Conservation (phyloP, 1,284 basidiomycete species). For the Fomitopsis schrenkii region DNA sequence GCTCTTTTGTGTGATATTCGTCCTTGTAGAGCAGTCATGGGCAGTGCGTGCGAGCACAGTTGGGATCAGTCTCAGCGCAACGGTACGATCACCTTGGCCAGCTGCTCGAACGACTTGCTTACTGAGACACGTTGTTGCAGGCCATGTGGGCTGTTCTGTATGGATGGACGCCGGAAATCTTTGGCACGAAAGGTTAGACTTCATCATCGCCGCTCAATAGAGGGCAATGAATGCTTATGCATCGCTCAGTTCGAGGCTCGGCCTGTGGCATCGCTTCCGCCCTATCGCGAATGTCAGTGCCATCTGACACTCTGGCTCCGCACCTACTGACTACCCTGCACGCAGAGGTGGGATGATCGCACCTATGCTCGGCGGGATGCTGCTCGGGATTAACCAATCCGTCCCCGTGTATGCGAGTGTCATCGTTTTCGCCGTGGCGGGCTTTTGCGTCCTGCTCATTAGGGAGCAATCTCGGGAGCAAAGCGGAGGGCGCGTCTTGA, state of each 20-base stretch:
- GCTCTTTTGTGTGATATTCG: constrained; percentile 75
- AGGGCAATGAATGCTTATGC: neutral
- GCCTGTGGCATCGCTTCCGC: constrained; percentile 91
- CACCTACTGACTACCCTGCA: neutral
- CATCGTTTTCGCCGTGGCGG: constrained; percentile 65
- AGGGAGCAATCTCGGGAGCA: constrained; percentile 30
- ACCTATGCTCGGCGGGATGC: constrained; percentile 79
- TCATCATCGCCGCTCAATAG: constrained; percentile 8
- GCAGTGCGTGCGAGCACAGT: constrained; percentile 77
- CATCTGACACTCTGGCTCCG: constrained; percentile 3
- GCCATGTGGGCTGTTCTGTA: constrained; percentile 92
- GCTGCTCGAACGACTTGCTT: neutral
- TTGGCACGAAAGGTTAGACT: constrained; percentile 64
- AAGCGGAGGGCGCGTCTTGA: constrained; percentile 15
- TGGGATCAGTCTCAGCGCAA: constrained; percentile 78
- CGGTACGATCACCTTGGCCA: constrained; percentile 42
- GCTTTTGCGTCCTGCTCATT: constrained; percentile 63
- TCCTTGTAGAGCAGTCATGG: constrained; percentile 53
- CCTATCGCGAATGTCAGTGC: constrained; percentile 75
- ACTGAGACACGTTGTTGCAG: constrained; percentile 26
- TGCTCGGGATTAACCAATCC: constrained; percentile 68
- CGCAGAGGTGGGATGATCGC: constrained; percentile 87
- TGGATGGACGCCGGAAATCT: constrained; percentile 92
- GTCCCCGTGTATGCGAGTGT: constrained; percentile 82
- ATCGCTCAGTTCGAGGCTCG: constrained; percentile 74